Conservation (phyloP, 768 basidiomycete species). For the Phylloporus sp. region DNA sequence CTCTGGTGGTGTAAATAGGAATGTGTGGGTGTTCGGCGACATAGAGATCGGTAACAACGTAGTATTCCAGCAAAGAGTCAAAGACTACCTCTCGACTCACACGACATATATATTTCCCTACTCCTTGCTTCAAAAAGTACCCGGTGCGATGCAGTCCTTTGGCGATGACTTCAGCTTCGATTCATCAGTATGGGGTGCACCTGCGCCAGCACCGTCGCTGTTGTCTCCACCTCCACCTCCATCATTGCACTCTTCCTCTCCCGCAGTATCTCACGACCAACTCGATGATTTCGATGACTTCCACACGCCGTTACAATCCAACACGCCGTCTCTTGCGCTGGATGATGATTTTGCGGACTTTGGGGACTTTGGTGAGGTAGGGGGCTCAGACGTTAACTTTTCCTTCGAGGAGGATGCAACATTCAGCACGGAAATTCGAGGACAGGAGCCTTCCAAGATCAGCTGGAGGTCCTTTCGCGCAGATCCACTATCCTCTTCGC, state of each 20-base stretch:
- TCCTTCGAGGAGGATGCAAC: slow-evolving; percentile 30
- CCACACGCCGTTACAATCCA: slow-evolving; percentile 45
- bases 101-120: slow-evolving; percentile 10
- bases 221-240: slow-evolving; percentile 21
- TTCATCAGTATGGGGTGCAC: slow-evolving; percentile 66
- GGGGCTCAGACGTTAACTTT: slow-evolving; percentile 36
- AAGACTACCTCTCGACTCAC: background rate
- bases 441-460: slow-evolving; percentile 38
- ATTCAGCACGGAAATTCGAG: slow-evolving; percentile 10
- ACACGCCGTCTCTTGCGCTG: slow-evolving; percentile 33
- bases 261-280: slow-evolving; percentile 29
- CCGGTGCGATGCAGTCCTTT: slow-evolving; percentile 36
- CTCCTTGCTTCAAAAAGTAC: background rate
- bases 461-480: slow-evolving; percentile 61
- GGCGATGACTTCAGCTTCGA: slow-evolving; percentile 72
- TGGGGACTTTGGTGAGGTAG: slow-evolving; percentile 77
- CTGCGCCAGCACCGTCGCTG: slow-evolving; percentile 33
- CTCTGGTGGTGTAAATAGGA: slow-evolving; percentile 59
- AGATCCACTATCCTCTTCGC: slow-evolving; percentile 56
- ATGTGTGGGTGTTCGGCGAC: slow-evolving; percentile 35
- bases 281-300: slow-evolving; percentile 53
- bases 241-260: slow-evolving; percentile 23
- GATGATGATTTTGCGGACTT: slow-evolving; percentile 87
- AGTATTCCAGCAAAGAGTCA: background rate
- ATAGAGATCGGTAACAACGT: slow-evolving; percentile 7